phyloP scores from a whole-genome alignment of 371 early-diverging fungal species.

The Caulochytrium protostelioides region DNA sequence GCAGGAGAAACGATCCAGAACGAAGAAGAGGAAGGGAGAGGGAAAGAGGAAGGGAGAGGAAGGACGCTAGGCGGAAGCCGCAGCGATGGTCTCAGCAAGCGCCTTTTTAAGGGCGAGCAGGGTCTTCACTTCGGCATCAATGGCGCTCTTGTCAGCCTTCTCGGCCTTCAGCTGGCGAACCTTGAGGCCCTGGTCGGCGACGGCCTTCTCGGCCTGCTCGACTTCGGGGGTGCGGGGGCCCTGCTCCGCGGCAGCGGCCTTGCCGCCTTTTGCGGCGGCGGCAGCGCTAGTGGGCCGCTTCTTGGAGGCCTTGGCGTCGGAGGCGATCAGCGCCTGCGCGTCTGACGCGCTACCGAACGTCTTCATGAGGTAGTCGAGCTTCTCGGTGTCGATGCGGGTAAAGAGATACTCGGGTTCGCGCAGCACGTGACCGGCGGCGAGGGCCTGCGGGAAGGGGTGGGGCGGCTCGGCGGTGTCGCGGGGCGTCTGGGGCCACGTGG shows the following conservation, averaged over 20 bases:
- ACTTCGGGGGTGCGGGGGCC: not conserved
- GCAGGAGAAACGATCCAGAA: no score
- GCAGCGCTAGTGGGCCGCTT: slow-evolving; percentile 14
- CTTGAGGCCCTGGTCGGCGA: no score
- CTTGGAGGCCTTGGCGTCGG: slow-evolving; percentile 3
- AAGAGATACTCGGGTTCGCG: slow-evolving; percentile 81
- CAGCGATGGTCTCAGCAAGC: slow-evolving; percentile 10
- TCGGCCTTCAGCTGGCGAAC: not conserved
- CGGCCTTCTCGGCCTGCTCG: not conserved
- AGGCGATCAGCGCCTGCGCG: not conserved
- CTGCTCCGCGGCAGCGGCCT: slow-evolving; percentile 15
- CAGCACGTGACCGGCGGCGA: slow-evolving; percentile 58
- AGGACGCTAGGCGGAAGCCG: slow-evolving; percentile 1
- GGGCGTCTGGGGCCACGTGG: slow-evolving; percentile 14
- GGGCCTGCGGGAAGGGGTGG: slow-evolving; percentile 32
- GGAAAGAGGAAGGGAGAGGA: slow-evolving; percentile 3
- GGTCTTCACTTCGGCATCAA: slow-evolving; percentile 12
- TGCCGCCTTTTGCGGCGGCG: slow-evolving; percentile 26
- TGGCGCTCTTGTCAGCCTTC: slow-evolving; percentile 9
- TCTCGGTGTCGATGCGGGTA: slow-evolving; percentile 58
- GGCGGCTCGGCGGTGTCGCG: slow-evolving; percentile 54
- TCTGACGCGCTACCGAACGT: slow-evolving; percentile 42
- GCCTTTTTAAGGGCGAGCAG: slow-evolving; percentile 15
- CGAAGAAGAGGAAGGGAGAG: slow-evolving; percentile 3
- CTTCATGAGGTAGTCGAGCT: slow-evolving; percentile 34